A percentile compares a stretch with the other conserved stretches of the same genome.
These are phyloP conservation scores for Clitoria ternatea DNA, from an alignment of 306 rosid species.

Conservation along the genomic window DNA sequence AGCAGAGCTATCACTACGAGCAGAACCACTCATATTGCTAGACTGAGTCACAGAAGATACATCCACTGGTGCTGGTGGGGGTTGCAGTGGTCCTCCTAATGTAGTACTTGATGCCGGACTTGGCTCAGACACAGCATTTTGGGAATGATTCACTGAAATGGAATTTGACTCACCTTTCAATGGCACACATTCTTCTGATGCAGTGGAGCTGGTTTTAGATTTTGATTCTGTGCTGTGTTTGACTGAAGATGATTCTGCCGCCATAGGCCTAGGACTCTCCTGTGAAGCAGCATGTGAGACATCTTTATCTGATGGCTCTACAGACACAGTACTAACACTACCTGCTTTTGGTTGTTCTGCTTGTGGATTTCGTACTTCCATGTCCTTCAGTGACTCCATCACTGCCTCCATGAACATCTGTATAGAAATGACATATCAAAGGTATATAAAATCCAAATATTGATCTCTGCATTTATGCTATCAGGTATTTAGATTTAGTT, in stretches of 20 bases:
- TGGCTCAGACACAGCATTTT: constrained; percentile 33
- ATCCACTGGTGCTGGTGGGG: neutral
- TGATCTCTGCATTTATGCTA: constrained; percentile 16
- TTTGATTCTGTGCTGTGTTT: constrained; percentile 32
- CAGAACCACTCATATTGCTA: constrained; percentile 46
- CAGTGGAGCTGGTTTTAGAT: constrained; percentile 39
- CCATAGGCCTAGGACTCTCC: constrained; percentile 23
- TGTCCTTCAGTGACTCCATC: constrained; percentile 70
- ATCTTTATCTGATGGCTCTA: constrained; percentile 36
- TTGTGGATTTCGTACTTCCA: constrained; percentile 43
- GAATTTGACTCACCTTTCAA: constrained; percentile 39
- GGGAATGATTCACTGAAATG: constrained; percentile 29
- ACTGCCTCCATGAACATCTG: constrained; percentile 98
- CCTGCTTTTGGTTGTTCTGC: constrained; percentile 39
- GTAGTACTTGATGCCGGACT: constrained; percentile 28
- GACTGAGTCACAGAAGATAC: constrained; percentile 38
- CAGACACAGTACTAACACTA: constrained; percentile 25
- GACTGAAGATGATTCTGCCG: constrained; percentile 31
- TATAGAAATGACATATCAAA: constrained; percentile 25
- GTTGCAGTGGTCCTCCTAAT: neutral
- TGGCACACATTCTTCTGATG: constrained; percentile 27
- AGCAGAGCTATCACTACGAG: constrained; percentile 37
- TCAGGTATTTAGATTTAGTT: neutral
- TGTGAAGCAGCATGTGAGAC: constrained; percentile 26
- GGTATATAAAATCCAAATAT: neutral